Conservation (phyloP, 192 early-diverging fungal genomes). For the Coemansia sp. region DNA sequence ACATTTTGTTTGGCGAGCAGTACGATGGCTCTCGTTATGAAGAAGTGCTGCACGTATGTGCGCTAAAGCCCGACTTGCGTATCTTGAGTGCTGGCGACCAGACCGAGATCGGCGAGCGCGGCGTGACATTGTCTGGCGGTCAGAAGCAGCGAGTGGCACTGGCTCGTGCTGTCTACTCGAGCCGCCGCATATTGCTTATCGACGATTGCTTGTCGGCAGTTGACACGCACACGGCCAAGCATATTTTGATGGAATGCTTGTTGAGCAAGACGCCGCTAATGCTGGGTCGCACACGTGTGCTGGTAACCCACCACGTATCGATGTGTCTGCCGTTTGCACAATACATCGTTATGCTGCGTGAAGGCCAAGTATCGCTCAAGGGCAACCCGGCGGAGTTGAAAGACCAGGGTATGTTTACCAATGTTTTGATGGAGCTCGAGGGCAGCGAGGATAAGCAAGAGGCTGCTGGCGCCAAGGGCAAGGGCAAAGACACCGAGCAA, state of each 20-base stretch:
- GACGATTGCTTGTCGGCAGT: constrained; percentile 93
- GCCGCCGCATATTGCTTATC: constrained; percentile 64
- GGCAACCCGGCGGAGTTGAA: constrained; percentile 59
- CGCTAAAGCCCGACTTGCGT: constrained; percentile 78
- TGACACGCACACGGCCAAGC: constrained; percentile 89
- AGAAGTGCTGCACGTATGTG: constrained; percentile 76
- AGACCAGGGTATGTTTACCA: constrained; percentile 44
- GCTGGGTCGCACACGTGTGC: constrained; percentile 72
- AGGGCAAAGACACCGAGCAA: constrained; percentile 1
- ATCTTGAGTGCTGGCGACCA: constrained; percentile 81
- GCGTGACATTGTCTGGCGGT: constrained; percentile 61
- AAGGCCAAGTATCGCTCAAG: constrained; percentile 58
- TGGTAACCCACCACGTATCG: constrained; percentile 84
- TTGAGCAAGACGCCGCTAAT: constrained; percentile 64
- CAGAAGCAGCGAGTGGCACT: no score
- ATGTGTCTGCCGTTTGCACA: constrained; percentile 55
- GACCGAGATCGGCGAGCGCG: constrained; percentile 89
- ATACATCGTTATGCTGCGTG: constrained; percentile 63
- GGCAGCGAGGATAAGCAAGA: constrained; percentile 30
- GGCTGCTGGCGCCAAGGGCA: constrained; percentile 33
- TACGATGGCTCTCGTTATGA: constrained; percentile 67
- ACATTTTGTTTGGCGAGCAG: constrained; percentile 78
- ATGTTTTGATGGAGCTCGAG: constrained; percentile 16
- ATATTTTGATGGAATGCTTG: constrained; percentile 77
- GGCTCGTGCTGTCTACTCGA: constrained; percentile 3